Conservation (phyloP, 148 eudicot species). For the Rheum nobile region DNA sequence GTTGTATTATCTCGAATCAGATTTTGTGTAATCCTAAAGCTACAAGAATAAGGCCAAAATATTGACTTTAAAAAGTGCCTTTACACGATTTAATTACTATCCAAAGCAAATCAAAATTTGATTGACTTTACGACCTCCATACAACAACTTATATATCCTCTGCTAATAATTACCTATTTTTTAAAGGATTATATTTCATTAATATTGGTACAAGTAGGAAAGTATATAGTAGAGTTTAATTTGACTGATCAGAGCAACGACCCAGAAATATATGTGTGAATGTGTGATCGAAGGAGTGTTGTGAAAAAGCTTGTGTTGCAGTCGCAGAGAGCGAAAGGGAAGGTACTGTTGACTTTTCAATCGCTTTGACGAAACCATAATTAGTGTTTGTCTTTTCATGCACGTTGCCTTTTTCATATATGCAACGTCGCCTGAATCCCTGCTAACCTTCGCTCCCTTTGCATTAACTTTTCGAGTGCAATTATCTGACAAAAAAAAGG, state of each 20-base stretch:
- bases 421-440: not conserved
- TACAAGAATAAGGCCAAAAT: too few species aligned
- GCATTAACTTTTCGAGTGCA: not conserved
- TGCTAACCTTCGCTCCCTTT: not conserved
- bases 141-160: too few species aligned
- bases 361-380: not conserved
- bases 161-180: too few species aligned
- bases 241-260: not conserved
- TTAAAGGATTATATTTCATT: too few species aligned
- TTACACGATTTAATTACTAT: too few species aligned
- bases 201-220: too few species aligned
- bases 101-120: too few species aligned
- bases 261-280: not conserved
- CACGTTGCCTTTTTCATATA: not conserved
- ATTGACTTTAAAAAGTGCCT: too few species aligned
- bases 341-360: not conserved
- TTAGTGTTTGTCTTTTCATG: conserved; percentile 4
- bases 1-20: too few species aligned
- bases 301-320: not conserved
- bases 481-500: too few species aligned
- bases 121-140: too few species aligned
- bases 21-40: too few species aligned
- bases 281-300: not conserved
- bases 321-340: not conserved
- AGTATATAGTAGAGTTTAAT: not conserved